Evolutionary conservation across 2,329 filamentous ascomycete species (phyloP), one percentile per base, ranked within the genome.

Genomic region (Talaromyces sp.): DNA sequence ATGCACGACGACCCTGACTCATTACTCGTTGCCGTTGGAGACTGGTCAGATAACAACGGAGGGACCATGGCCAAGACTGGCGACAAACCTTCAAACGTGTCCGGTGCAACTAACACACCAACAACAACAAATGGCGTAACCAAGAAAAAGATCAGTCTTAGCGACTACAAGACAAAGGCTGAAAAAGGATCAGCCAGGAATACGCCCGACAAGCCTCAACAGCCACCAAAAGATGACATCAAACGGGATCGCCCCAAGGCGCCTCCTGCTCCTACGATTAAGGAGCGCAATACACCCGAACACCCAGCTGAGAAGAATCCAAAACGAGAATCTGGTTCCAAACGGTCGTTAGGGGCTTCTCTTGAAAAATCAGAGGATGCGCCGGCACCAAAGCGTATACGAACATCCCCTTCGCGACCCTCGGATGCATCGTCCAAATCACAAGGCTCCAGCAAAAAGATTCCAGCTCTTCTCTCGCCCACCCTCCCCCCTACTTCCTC

Each of bases 141-240:
- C 28, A 87, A 84, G 75, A 87, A 86, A 76, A 87, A 86, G 72
- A 87, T 88, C 64, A 86, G 78, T 60, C 72, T 88, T 59, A 83
- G 80, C 50, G 85, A 83, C 44, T 88, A 87, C 73, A 87, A 85
- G 72, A 83, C 80, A 63, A 85, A 85, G 69, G 80, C 75, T 63
- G 78, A 73, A 60, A 76, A 70, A 16, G 57, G 57, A 42, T 44
- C 55, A 6, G 30, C 47, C 12, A 61, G 54, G 52, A 55, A 63
- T 23, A 53, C 56, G 23, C 44, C 58, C 7, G 34, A 34, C 14
- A 40, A 44, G 14, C 53, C 36, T 31, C 34, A 51, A 30, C 34
- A 55, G 7, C 18, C 42, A n/a, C 27, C 42, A n/a, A 33, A 33
- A 14, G 31, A 59, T n/a, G 36, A 31, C n/a, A 56, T 30, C 10